Evolutionary conservation across 768 basidiomycete species (phyloP).

Genomic region (Agrocybe chaxingu): DNA sequence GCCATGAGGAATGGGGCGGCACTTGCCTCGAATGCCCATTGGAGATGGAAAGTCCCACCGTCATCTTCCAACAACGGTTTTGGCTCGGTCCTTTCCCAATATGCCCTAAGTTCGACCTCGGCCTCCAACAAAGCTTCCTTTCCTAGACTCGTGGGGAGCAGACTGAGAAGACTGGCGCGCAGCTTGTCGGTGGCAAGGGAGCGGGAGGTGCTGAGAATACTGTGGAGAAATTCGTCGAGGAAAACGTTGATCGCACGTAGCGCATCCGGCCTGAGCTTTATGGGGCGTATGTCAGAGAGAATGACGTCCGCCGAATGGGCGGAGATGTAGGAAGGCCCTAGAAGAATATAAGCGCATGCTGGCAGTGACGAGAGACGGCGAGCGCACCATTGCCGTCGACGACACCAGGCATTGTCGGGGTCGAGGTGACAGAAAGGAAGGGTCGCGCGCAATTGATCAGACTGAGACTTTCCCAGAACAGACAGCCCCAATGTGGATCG

Average conservation of each 20-base stretch:
- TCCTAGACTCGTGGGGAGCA: constrained; percentile 78
- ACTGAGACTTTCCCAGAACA: constrained; percentile 19
- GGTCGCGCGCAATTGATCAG: constrained; percentile 6
- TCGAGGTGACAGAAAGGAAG: constrained; percentile 17
- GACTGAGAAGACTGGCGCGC: constrained; percentile 64
- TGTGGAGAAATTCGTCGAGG: constrained; percentile 81
- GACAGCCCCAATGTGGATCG: constrained; percentile 6
- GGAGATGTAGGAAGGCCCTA: constrained; percentile 77
- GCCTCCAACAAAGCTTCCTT: constrained; percentile 93
- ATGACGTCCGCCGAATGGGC: constrained; percentile 85
- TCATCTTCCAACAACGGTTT: constrained; percentile 43
- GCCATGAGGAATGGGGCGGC: constrained; percentile 4
- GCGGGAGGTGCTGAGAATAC: constrained; percentile 60
- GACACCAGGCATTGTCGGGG: constrained; percentile 43
- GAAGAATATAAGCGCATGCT: constrained; percentile 9
- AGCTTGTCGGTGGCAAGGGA: constrained; percentile 74
- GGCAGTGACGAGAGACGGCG: constrained; percentile 5
- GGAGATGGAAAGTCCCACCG: constrained; percentile 59
- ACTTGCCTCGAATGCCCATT: constrained; percentile 72
- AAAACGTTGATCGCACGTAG: constrained; percentile 75
- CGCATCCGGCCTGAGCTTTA: constrained; percentile 77
- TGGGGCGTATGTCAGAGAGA: constrained; percentile 91
- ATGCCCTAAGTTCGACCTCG: constrained; percentile 86
- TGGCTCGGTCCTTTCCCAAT: constrained; percentile 71
- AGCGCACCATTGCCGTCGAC: constrained; percentile 38